Evolutionary conservation across 2,329 filamentous ascomycete genomes (phyloP), one percentile per base, ranked within the genome.

Genomic region (Orbilia brochopaga): DNA sequence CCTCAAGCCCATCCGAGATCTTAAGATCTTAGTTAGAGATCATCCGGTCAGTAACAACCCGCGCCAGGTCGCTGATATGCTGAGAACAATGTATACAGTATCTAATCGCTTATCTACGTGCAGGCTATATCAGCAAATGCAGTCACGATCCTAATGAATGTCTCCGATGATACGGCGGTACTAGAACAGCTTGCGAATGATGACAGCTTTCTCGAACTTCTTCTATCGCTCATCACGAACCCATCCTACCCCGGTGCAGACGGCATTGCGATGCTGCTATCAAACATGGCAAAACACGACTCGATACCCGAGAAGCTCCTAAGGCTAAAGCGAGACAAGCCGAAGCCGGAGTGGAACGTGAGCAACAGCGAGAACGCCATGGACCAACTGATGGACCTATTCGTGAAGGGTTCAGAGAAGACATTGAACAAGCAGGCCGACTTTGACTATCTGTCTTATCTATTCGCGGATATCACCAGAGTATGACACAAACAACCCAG

Each of bases 361-460:
- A 87, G 86, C 4, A 89, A 86, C 0, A 90, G 91, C 44, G 85
- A 88, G 37, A 83, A 86, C 67, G 88, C 91, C 2, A 86, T 97
- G 76, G 92, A 97, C 79, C 94, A 97, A 80, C 83, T 99, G 30
- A 87, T 99, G 79, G 94, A 97, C 79, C 88, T 95, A 76, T 99
- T 99, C 78, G 94, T 97, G 78, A 95, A 94, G 81, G 93, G 93
- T 19, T 88, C 90, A 21, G 88, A 90, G 73, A 90, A 89, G 23
- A 83, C 84, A 8, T 92, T 94, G 80, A 97, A 97, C 83, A 88
- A 90, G 78, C 79, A 89, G 24, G 92, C 92, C 70, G 85, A 93
- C 80, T 97, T 87, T 79, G 92, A 99, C 81, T 97, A 97, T 80
- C 85, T 99, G 23, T 87, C 92, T 46, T 99, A 97, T 78, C 83